Conservation (phyloP, 2,329 filamentous ascomycete genomes). For the Stagonosporopsis cucurbitacearum region DNA sequence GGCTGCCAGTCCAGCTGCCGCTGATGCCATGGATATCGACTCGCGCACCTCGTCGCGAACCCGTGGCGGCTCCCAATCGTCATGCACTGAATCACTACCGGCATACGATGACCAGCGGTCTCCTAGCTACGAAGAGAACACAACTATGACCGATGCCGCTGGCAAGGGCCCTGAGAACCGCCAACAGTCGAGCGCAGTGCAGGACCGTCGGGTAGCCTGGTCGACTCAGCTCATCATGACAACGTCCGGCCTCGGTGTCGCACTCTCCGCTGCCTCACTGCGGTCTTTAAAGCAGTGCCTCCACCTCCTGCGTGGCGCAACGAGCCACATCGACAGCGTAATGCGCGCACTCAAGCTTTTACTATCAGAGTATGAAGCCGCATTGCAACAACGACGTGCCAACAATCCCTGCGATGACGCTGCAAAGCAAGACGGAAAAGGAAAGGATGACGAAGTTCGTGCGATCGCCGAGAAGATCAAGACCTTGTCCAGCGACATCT, state of each 20-base stretch:
- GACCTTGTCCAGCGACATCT: constrained; percentile 61
- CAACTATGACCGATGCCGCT: constrained; percentile 35
- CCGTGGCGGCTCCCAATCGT: constrained; percentile 67
- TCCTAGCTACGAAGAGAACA: constrained; percentile 73
- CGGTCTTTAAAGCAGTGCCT: constrained; percentile 85
- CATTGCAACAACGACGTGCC: constrained; percentile 39
- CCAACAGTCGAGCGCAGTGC: constrained; percentile 30
- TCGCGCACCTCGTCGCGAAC: constrained; percentile 43
- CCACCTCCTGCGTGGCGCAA: constrained; percentile 79
- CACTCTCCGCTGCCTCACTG: constrained; percentile 88
- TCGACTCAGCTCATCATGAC: constrained; percentile 85
- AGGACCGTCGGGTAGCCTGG: constrained; percentile 63
- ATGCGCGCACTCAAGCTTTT: constrained; percentile 76
- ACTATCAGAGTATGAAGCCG: constrained; percentile 78
- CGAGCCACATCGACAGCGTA: constrained; percentile 77
- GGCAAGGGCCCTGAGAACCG: constrained; percentile 27
- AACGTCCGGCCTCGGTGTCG: constrained; percentile 87
- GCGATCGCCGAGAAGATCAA: constrained; percentile 79
- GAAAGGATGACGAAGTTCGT: constrained; percentile 53
- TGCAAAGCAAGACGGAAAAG: constrained; percentile 22
- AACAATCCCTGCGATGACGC: constrained; percentile 28
- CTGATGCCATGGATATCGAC: constrained; percentile 58
- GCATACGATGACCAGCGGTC: constrained; percentile 82
- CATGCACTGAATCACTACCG: constrained; percentile 76
- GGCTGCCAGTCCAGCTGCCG: constrained; percentile 43